These are phyloP conservation scores for Aspergillus sojae DNA, from an alignment of 2,329 filamentous ascomycete genomes.

Conservation along the genomic window DNA sequence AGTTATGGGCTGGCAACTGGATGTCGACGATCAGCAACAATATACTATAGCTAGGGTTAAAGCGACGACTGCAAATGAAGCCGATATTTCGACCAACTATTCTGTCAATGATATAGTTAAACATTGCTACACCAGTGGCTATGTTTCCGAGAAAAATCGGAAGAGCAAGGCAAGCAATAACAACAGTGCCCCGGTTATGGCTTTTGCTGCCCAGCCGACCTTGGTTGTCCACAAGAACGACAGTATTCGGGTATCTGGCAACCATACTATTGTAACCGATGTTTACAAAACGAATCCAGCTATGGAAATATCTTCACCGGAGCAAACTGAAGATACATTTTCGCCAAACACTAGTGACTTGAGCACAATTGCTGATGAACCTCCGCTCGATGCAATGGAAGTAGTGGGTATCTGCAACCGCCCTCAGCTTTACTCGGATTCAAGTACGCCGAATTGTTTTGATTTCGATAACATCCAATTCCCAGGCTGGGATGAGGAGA, in stretches of 20 bases:
- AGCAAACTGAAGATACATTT: not conserved
- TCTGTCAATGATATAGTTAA: conserved; percentile 37
- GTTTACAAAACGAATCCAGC: not conserved
- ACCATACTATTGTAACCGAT: conserved; percentile 10
- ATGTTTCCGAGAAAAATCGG: conserved; percentile 24
- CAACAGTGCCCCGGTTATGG: conserved; percentile 25
- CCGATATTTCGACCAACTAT: conserved; percentile 31
- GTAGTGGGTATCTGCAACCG: not conserved
- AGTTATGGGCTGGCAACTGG: conserved; percentile 51
- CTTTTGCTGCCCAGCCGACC: conserved; percentile 29
- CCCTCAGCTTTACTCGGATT: not conserved
- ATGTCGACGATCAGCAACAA: conserved; percentile 31
- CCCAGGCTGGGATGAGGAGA: not conserved
- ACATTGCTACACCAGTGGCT: conserved; percentile 34
- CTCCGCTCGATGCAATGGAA: not conserved
- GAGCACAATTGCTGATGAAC: not conserved
- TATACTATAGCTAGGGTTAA: conserved; percentile 25
- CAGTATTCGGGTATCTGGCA: conserved; percentile 20
- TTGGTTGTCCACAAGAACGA: conserved; percentile 14
- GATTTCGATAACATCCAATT: not conserved
- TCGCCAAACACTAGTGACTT: conserved; percentile 8
- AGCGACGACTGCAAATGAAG: conserved; percentile 19
- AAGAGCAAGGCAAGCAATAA: conserved; percentile 10
- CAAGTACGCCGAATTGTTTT: not conserved
- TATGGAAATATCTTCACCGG: conserved; percentile 6